Conservation (phyloP, 805 yeast species). For the Wickerhamomyces strasburgensis region DNA sequence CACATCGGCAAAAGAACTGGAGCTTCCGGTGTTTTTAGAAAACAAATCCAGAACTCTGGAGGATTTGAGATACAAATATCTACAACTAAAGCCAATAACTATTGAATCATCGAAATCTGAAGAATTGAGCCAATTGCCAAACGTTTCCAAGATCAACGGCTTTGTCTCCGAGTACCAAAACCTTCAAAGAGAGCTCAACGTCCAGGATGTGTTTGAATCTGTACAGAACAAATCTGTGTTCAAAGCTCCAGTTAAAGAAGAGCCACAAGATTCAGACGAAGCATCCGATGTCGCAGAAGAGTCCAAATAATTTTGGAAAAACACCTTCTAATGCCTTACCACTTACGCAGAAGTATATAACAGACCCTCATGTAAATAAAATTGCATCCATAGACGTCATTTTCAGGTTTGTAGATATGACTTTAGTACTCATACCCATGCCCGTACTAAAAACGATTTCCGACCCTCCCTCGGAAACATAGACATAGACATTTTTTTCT, state of each 20-base stretch:
- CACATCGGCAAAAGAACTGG: constrained; percentile 2
- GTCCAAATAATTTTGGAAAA: constrained; percentile 1
- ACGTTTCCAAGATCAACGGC: constrained; percentile 3
- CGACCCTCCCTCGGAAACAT: no score
- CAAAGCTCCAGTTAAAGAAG: no score
- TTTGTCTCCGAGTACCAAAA: constrained; percentile 10
- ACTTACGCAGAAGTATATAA: no score
- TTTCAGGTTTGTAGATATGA: no score
- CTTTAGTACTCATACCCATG: no score
- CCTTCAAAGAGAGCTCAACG: constrained; percentile 7
- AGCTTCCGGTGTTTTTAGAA: constrained; percentile 9
- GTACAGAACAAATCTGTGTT: constrained; percentile 5
- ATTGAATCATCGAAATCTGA: constrained; percentile 9
- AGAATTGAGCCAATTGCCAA: constrained; percentile 8
- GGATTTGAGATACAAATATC: constrained; percentile 19
- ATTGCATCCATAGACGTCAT: no score
- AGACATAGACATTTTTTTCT: no score
- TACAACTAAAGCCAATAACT: constrained; percentile 21
- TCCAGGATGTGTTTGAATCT: constrained; percentile 6
- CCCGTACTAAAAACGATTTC: no score
- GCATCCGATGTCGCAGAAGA: no score
- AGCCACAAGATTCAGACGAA: not conserved
- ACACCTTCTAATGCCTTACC: no score
- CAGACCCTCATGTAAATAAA: no score
- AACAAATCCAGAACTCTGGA: constrained; percentile 5